Base-by-base conservation (phyloP, 1,284 basidiomycete genomes). In the Ceratobasidium sp. region DNA sequence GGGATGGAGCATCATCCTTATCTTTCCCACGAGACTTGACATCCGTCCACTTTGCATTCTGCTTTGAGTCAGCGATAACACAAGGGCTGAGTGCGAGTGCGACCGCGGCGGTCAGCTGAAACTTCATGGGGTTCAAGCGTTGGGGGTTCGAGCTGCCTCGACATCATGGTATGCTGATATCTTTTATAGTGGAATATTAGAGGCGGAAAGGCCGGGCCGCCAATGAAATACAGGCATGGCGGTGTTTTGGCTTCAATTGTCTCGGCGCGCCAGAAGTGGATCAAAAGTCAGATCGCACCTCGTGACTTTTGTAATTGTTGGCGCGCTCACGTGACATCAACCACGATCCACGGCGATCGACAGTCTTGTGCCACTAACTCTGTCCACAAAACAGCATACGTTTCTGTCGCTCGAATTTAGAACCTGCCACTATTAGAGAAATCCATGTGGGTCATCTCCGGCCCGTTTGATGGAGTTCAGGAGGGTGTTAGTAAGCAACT, bases 401-500 rank as follows among this genome's bases (percentile, higher is more conserved):
- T 50, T 27, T 50, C 6, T 16, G 23, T 27, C 25, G 11, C 21
- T 21, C 21, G 47, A 13, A 7, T 14, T 50, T 21, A 6, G 11
- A 50, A 7, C 9, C 6, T 27, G 2, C 25, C 11, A 21, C 23
- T 14, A 27, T 27, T 23, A 50, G 14, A 25, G 3, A 27, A 13
- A 13, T 7, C 6, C 42, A 64, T 64, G 60, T 64, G 60, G 60
- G 36, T 64, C 23, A 49, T 54, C 8, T 64, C 60, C 14, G 60
- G 60, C 29, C 60, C 33, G 11, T 54, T 64, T 53, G 60, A 64
- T 16, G 60, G 60, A 7, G 25, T 64, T 13, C 60, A 64, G 36
- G 60, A 64, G n/a, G 60, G 50, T 9, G 46, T 46, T 14, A 64
- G 60, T 64, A 54, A 41, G 60, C 27, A 8, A 16, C 29, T 21